Evolutionary conservation across 352 stramenopile species (phyloP), one percentile per base, ranked within the genome.

Genomic region (Blastocystis sp.): DNA sequence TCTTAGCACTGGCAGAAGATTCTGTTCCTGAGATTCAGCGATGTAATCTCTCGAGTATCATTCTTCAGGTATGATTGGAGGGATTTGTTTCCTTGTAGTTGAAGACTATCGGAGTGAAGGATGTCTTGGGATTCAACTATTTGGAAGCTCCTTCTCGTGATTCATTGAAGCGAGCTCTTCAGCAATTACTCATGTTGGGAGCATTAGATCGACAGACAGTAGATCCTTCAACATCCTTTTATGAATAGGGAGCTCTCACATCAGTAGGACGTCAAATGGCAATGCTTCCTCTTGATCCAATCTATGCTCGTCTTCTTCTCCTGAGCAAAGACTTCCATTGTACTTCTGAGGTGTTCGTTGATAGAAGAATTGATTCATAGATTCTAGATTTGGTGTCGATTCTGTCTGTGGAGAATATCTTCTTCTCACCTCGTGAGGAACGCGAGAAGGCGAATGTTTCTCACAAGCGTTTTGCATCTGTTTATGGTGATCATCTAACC

Each of bases 71-170:
- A 92, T 59, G 92, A 24, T 67, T 14, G 14, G 24, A 51, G 5
- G 0, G 57, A 21, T 46, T 63, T 0, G 21, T 19, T 59, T 43
- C 39, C 19, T 51, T 9, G 14, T 46, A 89, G 81, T 87, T 96
- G 80, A 94, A 93, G 78, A 78, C 74, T n/a, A 67, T 90, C 78
- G 94, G 14, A 90, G 94, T 86, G 6, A 27, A 86, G 12, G 90
- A 94, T 12, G 90, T 94, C 21, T 92, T 95, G 29, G 32, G 54
- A 16, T 96, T 95, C 80, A 91, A 95, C 52, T 95, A 95, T 66
- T 93, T 96, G 74, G 92, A 96, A 57, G 89, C 90, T 19, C 94
- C 93, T 29, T 91, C 89, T 35, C 91, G 39, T 21, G 77, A 65
- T 0, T 57, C 87, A 49, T 35, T 90, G 11, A 81, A 94, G 46